Base-by-base conservation (phyloP, 2,329 filamentous ascomycete genomes). In the Shiraia sp. region DNA sequence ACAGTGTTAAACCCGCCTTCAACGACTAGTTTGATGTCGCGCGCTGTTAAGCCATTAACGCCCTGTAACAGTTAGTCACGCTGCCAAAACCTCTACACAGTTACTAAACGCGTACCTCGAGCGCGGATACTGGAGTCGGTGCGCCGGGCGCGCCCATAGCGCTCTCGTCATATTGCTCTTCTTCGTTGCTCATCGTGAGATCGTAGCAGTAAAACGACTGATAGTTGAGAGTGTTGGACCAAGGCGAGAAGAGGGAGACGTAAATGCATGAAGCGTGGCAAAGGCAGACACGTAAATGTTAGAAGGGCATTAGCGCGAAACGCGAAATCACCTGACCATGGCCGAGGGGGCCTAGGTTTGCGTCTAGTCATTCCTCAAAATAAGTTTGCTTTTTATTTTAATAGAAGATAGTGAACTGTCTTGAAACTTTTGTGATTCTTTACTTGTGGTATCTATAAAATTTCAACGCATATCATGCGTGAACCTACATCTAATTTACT, bases 1-100 rank as follows among this genome's bases (percentile, higher is more conserved):
- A 99, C 90, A 0, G 93, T 99, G 68, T 97, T 90, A 70, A 85
- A 97, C 4, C 93, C 93, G 27, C 88, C 91, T 62, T 97, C 92
- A 13, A 95, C 77, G 15, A 99, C 83, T 27, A 96, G 77, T 66
- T 96, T 93, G 57, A 97, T 95, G 66, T 99, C 93, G 62, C 95
- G 84, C 57, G 91, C 91, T n/a, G 91, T 96, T 54, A 97, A 75
- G 10, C 92, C 92, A 32, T 87, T 84, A 47, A 96, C 76, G 22
- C 92, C 92, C 90, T 96, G 49, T 6, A n/a, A 24, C 15, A 3
- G 35, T 54, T 28, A 54, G 31, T 33, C 22, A 13, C 19, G 12
- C 6, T 17, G 6, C n/a, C 15, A 13, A n/a, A 9, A 15, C 16
- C 10, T 24, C 16, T 13, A 10, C 16, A 16, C 16, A n/a, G 16